phyloP scores from a whole-genome alignment of 129 eudicot species.

The Helianthus tuberosus region DNA sequence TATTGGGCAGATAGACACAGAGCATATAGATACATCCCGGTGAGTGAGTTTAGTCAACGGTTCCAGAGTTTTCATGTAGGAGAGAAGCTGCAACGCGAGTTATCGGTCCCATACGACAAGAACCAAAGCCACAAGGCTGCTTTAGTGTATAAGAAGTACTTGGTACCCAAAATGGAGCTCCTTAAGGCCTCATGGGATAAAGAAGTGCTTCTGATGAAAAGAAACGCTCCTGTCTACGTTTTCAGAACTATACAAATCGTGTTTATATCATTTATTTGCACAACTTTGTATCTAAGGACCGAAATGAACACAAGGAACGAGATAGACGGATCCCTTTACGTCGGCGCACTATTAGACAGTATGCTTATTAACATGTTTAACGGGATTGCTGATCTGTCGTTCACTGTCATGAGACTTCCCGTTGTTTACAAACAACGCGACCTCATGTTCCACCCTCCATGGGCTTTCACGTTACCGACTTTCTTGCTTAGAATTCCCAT shows the following conservation, averaged over 20 bases:
- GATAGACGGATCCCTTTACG: conserved; percentile 63
- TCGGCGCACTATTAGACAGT: conserved; percentile 66
- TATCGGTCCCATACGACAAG: conserved; percentile 69
- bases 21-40: conserved; percentile 63
- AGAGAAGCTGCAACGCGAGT: conserved; percentile 50
- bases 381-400: conserved; percentile 76
- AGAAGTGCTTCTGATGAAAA: conserved; percentile 72
- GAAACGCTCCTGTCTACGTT: conserved; percentile 69
- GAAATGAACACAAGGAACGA: conserved; percentile 48
- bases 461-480: conserved; percentile 77
- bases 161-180: conserved; percentile 66
- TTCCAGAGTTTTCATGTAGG: conserved; percentile 83
- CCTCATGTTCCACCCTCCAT: conserved; percentile 77
- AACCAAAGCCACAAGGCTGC: conserved; percentile 62
- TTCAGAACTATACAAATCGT: conserved; percentile 71
- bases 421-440: conserved; percentile 92
- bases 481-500: conserved; percentile 73
- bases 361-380: conserved; percentile 76
- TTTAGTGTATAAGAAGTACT: conserved; percentile 52
- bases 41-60: conserved; percentile 55
- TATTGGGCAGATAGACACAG: conserved; percentile 74
- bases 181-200: conserved; percentile 75
- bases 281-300: conserved; percentile 72
- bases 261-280: conserved; percentile 53
- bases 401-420: conserved; percentile 75